Conservation (phyloP, 129 eudicot genomes). For the Flaveria robusta region DNA sequence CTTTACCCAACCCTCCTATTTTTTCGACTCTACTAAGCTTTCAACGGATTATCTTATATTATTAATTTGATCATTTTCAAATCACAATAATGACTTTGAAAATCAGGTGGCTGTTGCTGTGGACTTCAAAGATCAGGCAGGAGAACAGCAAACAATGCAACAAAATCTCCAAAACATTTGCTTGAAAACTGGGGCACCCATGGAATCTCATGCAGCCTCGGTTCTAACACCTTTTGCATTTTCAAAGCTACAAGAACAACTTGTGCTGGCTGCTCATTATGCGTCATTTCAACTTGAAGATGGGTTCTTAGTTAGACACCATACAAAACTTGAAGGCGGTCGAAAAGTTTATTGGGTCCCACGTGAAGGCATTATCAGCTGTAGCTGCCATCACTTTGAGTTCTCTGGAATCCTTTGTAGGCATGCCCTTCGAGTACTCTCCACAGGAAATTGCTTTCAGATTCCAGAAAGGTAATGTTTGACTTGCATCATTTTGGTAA, state of each 20-base stretch:
- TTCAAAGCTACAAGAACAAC: conserved; percentile 96
- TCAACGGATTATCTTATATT: neutral
- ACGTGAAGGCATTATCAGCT: conserved; percentile 74
- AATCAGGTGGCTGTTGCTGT: conserved; percentile 89
- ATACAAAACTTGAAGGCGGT: conserved; percentile 87
- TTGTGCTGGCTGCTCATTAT: conserved; percentile 93
- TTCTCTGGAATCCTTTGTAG: conserved; percentile 95
- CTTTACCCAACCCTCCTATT: neutral
- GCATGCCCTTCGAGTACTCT: conserved; percentile 89
- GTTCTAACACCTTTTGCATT: conserved; percentile 91
- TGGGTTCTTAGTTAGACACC: conserved; percentile 89
- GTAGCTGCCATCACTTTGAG: conserved; percentile 94
- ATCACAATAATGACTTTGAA: neutral
- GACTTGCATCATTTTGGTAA: neutral
- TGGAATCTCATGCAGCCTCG: conserved; percentile 96
- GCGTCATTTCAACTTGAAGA: conserved; percentile 93
- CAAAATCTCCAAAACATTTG: conserved; percentile 94
- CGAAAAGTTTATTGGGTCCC: conserved; percentile 91
- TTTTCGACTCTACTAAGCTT: neutral
- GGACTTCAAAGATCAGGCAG: conserved; percentile 94
- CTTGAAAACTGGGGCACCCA: conserved; percentile 96
- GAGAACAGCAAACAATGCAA: conserved; percentile 98
- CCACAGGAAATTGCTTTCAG: conserved; percentile 92
- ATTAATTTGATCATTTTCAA: neutral
- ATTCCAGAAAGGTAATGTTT: conserved; percentile 66